Conservation (phyloP, 805 yeast species). For the Starmerella roubikii region DNA sequence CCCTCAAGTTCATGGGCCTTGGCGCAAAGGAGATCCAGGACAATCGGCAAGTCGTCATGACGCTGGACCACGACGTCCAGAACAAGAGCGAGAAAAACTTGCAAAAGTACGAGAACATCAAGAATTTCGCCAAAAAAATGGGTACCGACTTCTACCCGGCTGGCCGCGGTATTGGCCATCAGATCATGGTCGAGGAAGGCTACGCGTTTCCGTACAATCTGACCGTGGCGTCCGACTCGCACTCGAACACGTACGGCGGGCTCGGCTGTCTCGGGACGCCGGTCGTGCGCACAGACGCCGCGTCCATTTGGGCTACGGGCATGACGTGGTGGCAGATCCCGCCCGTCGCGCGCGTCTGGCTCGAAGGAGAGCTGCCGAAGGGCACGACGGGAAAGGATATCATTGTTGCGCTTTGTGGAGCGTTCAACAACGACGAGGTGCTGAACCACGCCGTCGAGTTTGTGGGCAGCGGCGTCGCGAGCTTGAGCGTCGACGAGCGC, state of each 20-base stretch:
- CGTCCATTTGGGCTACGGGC: conserved; percentile 98
- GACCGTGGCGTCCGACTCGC: conserved; percentile 95
- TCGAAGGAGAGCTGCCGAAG: conserved; percentile 62
- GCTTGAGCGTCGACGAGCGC: conserved; percentile 24
- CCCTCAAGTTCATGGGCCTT: conserved; percentile 84
- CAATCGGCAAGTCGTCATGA: conserved; percentile 84
- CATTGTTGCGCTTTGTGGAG: conserved; percentile 89
- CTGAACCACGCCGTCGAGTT: conserved; percentile 42
- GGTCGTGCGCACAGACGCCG: conserved; percentile 96
- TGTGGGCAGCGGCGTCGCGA: conserved; percentile 22
- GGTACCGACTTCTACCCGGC: conserved; percentile 97
- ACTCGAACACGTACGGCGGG: conserved; percentile 96
- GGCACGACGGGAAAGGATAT: conserved; percentile 96
- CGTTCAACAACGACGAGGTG: conserved; percentile 83
- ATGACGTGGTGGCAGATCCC: conserved; percentile 99
- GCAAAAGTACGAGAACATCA: conserved; percentile 76
- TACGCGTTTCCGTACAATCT: conserved; percentile 89
- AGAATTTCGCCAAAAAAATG: conserved; percentile 75
- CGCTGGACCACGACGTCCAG: conserved; percentile 96
- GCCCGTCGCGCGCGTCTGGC: conserved; percentile 89
- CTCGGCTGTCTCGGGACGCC: conserved; percentile 94
- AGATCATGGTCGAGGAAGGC: conserved; percentile 97
- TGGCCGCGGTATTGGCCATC: conserved; percentile 98
- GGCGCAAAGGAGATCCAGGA: conserved; percentile 79
- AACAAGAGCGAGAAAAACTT: conserved; percentile 80